Evolutionary conservation across 2,329 filamentous ascomycete genomes (phyloP).

Genomic region (Plectosphaerella plurivora): DNA sequence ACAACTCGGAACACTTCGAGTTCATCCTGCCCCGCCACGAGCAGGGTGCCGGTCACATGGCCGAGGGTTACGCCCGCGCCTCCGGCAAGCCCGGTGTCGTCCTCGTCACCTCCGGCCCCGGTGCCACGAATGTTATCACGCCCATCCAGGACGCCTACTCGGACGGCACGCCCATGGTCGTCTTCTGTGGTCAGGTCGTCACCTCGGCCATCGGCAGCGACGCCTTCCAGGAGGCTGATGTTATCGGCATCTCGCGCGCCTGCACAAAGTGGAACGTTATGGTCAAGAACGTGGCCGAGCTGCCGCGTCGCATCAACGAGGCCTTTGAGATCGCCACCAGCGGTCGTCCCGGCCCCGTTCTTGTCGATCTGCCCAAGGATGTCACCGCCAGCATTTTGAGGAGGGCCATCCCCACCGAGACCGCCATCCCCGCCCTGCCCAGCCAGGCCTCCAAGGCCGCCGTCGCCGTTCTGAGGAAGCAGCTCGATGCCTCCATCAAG

Average conservation of each 20-base stretch:
- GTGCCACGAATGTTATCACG: constrained; percentile 93
- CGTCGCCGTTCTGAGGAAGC: constrained; percentile 64
- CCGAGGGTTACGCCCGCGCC: constrained; percentile 90
- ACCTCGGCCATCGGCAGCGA: constrained; percentile 83
- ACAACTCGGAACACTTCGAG: constrained; percentile 95
- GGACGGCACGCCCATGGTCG: constrained; percentile 92
- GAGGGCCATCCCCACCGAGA: constrained; percentile 73
- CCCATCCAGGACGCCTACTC: constrained; percentile 95
- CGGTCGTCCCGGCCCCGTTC: constrained; percentile 86
- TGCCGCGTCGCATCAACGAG: constrained; percentile 92
- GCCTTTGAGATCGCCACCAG: constrained; percentile 97
- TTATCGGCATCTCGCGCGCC: constrained; percentile 86
- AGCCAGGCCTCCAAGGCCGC: constrained; percentile 83
- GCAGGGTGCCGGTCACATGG: constrained; percentile 98
- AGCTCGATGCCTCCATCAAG: constrained; percentile 68
- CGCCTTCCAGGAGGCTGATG: constrained; percentile 95
- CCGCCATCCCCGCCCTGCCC: constrained; percentile 72
- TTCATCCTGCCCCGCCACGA: constrained; percentile 92
- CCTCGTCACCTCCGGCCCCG: constrained; percentile 91
- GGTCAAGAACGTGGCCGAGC: constrained; percentile 91
- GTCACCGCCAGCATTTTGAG: constrained; percentile 82
- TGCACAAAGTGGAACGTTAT: constrained; percentile 99
- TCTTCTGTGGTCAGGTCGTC: constrained; percentile 90
- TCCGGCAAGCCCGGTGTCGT: constrained; percentile 94
- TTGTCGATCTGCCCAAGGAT: constrained; percentile 96